Evolutionary conservation across 495 filamentous ascomycete species (phyloP).

Genomic region (Cairneyella variabilis): DNA sequence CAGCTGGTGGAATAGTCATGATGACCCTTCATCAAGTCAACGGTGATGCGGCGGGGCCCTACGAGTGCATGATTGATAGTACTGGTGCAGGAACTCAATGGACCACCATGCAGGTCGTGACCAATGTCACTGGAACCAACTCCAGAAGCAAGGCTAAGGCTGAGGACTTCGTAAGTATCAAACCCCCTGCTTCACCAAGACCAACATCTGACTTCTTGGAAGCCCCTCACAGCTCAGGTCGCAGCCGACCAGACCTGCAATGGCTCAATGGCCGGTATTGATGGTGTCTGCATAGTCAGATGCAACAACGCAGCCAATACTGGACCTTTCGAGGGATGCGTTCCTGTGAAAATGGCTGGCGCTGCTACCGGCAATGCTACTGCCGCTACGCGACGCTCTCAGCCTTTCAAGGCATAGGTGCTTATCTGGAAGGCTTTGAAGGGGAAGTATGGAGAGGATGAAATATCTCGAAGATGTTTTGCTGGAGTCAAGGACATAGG

Average conservation of each 20-base stretch:
- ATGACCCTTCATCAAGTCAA: conserved; percentile 52
- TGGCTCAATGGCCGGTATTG: conserved; percentile 39
- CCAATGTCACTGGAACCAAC: conserved; percentile 34
- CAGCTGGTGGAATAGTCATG: conserved; percentile 32
- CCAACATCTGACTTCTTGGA: background rate
- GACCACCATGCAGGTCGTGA: conserved; percentile 34
- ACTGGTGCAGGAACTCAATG: conserved; percentile 34
- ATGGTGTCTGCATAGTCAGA: conserved; percentile 53
- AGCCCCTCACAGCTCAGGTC: conserved; percentile 36
- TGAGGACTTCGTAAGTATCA: conserved; percentile 33
- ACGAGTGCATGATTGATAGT: conserved; percentile 42
- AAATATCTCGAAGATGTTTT: too few species aligned
- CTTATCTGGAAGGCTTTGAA: too few species aligned
- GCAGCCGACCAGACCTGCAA: conserved; percentile 34
- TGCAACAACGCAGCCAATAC: conserved; percentile 46
- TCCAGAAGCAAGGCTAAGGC: conserved; percentile 35
- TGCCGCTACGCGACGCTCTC: background rate
- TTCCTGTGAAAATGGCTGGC: conserved; percentile 36
- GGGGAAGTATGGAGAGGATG: too few species aligned
- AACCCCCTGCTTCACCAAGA: background rate
- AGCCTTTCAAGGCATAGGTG: background rate
- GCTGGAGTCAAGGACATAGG: too few species aligned
- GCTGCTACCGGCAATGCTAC: background rate
- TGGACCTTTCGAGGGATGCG: conserved; percentile 52
- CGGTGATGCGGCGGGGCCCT: conserved; percentile 51